Evolutionary conservation across 192 early-diverging fungal species (phyloP), one percentile per base, ranked within the genome.

Genomic region (Coemansia sp.): DNA sequence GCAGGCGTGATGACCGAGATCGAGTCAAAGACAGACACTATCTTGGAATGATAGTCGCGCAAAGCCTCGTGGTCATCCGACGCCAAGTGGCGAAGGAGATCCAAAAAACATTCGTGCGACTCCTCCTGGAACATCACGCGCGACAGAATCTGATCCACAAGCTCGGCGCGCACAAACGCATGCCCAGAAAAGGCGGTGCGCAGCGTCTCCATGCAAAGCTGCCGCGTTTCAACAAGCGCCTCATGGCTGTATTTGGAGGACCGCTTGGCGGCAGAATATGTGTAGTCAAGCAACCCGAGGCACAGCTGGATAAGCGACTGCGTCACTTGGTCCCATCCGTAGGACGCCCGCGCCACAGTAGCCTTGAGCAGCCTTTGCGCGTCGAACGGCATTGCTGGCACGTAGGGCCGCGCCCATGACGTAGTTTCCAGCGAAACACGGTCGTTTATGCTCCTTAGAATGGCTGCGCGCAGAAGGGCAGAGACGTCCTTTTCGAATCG

Each of bases 21-120:
- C 46, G 87, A 87, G 60, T 91, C 90, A 46, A 92, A 75, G 5
- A 86, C 84, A 35, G 90, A 89, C 38, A 89, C 85, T n/a, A 92
- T 72, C 72, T 83, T 71, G 5, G 77, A n/a, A 30, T 67, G 43
- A 33, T 68, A 71, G 10, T 59, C 35, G 4, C 66, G 73, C 46
- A 84, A 38, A 7, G 43, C 41, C 7, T 79, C 83, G 1, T 64
- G 20, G 44, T 79, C 71, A 38, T 74, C 73, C 0, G 62, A 61
- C 12, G 67, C 68, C 57, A 84, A 44, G 21, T 49, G 59, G 12
- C 57, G 41, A 9, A 84, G 57, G 33, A 84, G 62, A 0, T 21
- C 71, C 23, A 76, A 33, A 46, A 76, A 64, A 6, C 38, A 51
- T 55, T 51, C 30, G 16, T 76, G 68, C 45, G 73, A 45, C 36